Conservation (phyloP, 305 asterid genomes). For the Stenogyne calaminthoides region DNA sequence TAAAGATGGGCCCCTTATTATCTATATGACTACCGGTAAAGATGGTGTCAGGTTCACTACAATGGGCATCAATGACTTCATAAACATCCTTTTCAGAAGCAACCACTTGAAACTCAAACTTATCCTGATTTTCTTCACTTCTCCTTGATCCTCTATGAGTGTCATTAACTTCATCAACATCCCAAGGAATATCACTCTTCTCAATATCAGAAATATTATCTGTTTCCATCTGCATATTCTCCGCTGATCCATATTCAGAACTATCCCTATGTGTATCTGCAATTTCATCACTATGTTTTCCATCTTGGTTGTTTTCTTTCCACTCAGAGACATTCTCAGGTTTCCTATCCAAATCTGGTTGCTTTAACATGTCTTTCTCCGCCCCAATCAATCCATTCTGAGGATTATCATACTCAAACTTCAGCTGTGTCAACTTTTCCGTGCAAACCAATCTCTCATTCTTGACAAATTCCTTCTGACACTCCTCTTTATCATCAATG, state of each 20-base stretch:
- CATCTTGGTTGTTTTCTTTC: conserved; percentile 37
- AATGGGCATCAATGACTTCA: too few species aligned
- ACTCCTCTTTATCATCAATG: conserved; percentile 29
- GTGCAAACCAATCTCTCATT: conserved; percentile 24
- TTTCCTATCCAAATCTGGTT: conserved; percentile 28
- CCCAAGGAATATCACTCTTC: conserved; percentile 31
- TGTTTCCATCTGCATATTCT: conserved; percentile 25
- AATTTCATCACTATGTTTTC: conserved; percentile 29
- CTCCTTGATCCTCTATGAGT: conserved; percentile 29
- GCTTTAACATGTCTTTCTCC: conserved; percentile 30
- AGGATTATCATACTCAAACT: conserved; percentile 29
- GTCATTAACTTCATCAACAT: conserved; percentile 33
- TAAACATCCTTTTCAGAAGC: conserved; percentile 19
- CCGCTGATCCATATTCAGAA: conserved; percentile 32
- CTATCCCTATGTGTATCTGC: conserved; percentile 31
- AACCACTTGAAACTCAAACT: conserved; percentile 41
- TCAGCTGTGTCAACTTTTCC: conserved; percentile 28
- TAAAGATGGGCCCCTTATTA: too few species aligned
- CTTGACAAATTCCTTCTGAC: conserved; percentile 32
- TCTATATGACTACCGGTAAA: too few species aligned
- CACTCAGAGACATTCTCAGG: conserved; percentile 31
- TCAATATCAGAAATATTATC: conserved; percentile 34
- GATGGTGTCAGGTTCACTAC: too few species aligned
- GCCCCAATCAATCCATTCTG: conserved; percentile 33
- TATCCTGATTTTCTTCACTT: conserved; percentile 34